Evolutionary conservation across 768 basidiomycete species (phyloP).

Genomic region (Serendipita vermifera): DNA sequence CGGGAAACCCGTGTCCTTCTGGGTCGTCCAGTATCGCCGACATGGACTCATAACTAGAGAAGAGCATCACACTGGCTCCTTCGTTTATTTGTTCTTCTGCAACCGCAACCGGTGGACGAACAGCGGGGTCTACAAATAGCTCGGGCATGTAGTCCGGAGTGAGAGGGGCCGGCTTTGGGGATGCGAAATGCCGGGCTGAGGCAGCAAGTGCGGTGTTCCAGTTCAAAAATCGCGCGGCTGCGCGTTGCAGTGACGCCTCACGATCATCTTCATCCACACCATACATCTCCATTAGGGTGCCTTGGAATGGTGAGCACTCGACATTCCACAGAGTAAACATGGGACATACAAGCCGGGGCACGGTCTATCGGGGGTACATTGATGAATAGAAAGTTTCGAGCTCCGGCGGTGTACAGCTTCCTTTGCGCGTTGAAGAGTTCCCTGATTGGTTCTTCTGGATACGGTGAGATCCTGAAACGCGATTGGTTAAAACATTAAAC

Average conservation of each 20-base stretch:
- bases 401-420: conserved; percentile 16
- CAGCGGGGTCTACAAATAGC: not conserved
- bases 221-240: not conserved
- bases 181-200: not conserved
- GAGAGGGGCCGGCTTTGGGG: not conserved
- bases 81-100: not conserved
- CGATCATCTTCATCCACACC: not conserved
- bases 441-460: not conserved
- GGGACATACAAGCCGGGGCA: conserved; percentile 24
- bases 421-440: not conserved
- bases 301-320: not conserved
- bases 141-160: not conserved
- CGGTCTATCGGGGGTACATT: conserved; percentile 30
- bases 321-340: not conserved
- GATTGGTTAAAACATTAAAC: not conserved
- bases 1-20: not conserved
- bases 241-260: conserved; percentile 3
- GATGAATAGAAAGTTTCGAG: conserved; percentile 28
- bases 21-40: not conserved
- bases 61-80: not conserved
- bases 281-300: not conserved
- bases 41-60: not conserved
- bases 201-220: not conserved
- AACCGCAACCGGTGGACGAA: not conserved
- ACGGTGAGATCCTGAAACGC: not conserved